phyloP scores from a whole-genome alignment of 148 eudicot genomes.

The Camellia sinensis region DNA sequence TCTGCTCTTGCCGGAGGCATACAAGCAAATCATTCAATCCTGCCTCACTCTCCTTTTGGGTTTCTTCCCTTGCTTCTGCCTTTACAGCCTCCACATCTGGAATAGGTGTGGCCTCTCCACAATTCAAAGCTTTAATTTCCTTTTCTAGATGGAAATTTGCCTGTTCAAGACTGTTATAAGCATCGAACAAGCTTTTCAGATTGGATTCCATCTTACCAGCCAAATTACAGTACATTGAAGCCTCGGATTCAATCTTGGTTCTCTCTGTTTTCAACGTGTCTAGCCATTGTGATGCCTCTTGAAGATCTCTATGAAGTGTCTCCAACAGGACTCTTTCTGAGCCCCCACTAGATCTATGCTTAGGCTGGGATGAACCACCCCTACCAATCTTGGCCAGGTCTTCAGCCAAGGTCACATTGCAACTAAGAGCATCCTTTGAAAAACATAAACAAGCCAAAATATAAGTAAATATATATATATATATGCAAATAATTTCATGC shows the following conservation, averaged over 20 bases:
- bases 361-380: conserved; percentile 29
- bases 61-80: conserved; percentile 83
- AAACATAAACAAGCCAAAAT: background rate
- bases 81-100: conserved; percentile 67
- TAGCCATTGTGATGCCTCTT: conserved; percentile 57
- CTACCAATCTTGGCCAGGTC: conserved; percentile 66
- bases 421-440: conserved; percentile 71
- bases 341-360: conserved; percentile 49
- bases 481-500: background rate
- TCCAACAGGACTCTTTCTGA: conserved; percentile 72
- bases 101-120: conserved; percentile 39
- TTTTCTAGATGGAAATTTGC: conserved; percentile 62
- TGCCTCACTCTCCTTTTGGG: conserved; percentile 82
- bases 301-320: conserved; percentile 68
- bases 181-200: conserved; percentile 82
- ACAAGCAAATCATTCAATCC: conserved; percentile 82
- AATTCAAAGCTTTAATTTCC: conserved; percentile 54
- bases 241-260: conserved; percentile 63
- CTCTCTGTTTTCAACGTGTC: conserved; percentile 71
- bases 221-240: conserved; percentile 44
- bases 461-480: background rate
- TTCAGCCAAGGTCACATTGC: conserved; percentile 75
- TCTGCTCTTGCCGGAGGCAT: conserved; percentile 97
- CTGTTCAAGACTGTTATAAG: conserved; percentile 91
- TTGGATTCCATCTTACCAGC: conserved; percentile 78